Percentiles rank a stretch among this genome's conserved stretches.
Evolutionary conservation across 2,329 filamentous ascomycete genomes (phyloP).

Genomic region (Colletotrichum melonis): DNA sequence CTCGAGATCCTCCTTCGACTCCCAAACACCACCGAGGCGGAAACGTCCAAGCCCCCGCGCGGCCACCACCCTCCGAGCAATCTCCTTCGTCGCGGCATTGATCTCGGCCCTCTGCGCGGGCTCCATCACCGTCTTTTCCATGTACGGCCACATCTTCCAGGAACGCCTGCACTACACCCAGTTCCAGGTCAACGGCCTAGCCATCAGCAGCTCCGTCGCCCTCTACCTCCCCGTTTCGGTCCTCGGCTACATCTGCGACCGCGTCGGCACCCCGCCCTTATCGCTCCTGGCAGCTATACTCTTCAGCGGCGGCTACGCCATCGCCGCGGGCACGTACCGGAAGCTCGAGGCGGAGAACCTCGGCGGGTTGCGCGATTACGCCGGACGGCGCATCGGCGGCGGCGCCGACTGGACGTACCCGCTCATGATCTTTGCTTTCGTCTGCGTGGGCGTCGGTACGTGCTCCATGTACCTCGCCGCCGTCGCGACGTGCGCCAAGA

Average conservation of each 20-base stretch:
- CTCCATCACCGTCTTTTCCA: conserved; percentile 91
- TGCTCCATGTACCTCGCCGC: conserved; percentile 90
- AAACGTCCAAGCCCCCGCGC: conserved; percentile 29
- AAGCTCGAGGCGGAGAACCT: conserved; percentile 58
- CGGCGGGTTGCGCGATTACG: conserved; percentile 33
- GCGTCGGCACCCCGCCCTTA: conserved; percentile 82
- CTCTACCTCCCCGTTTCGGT: conserved; percentile 93
- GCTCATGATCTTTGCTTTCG: conserved; percentile 87
- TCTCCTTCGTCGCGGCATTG: conserved; percentile 67
- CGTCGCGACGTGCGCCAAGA: conserved; percentile 97
- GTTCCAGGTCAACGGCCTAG: conserved; percentile 90
- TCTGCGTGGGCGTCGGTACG: conserved; percentile 84
- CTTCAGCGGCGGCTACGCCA: conserved; percentile 84
- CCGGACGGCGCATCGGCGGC: conserved; percentile 45
- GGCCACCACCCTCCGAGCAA: conserved; percentile 49
- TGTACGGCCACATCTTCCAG: conserved; percentile 93
- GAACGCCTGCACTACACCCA: conserved; percentile 88
- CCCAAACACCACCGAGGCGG: conserved; percentile 27
- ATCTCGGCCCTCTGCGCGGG: conserved; percentile 81
- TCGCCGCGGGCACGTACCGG: conserved; percentile 83
- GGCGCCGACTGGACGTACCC: conserved; percentile 75
- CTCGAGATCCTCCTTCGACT: conserved; percentile 39
- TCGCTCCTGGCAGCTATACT: conserved; percentile 78
- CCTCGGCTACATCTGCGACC: conserved; percentile 92
- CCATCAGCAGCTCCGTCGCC: conserved; percentile 86